Conservation (phyloP, 805 yeast genomes). For the Lipomyces kockii region DNA sequence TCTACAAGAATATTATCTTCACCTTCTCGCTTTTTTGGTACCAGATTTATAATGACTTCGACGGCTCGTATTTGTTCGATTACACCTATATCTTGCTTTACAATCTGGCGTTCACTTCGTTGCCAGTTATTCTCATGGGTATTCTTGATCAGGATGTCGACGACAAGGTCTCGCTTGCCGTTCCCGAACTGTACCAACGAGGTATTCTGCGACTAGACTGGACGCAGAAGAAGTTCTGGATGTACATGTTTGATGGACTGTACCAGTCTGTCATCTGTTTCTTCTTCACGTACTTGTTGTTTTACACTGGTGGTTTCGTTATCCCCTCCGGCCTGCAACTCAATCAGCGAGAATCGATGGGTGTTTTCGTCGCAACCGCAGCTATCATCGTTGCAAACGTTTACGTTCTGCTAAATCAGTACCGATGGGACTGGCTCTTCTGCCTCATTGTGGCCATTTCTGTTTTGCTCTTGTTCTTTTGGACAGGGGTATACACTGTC, state of each 20-base stretch:
- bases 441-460: conserved; percentile 59
- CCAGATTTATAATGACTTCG: conserved; percentile 69
- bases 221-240: conserved; percentile 62
- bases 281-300: conserved; percentile 68
- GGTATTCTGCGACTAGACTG: conserved; percentile 71
- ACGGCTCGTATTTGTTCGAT: conserved; percentile 77
- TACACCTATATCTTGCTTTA: conserved; percentile 78
- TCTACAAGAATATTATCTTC: conserved; percentile 75
- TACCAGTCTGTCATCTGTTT: conserved; percentile 73
- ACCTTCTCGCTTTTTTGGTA: conserved; percentile 79
- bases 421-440: conserved; percentile 79
- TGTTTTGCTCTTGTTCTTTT: conserved; percentile 61
- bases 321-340: conserved; percentile 55
- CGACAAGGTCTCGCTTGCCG: conserved; percentile 64
- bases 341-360: conserved; percentile 74
- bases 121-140: conserved; percentile 76
- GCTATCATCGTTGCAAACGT: conserved; percentile 68
- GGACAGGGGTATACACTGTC: conserved; percentile 83
- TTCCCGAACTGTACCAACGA: conserved; percentile 70
- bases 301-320: conserved; percentile 52
- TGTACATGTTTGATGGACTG: conserved; percentile 69
- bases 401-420: conserved; percentile 69
- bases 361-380: conserved; percentile 63
- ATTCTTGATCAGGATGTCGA: conserved; percentile 76
- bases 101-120: conserved; percentile 79